A percentile compares a stretch with the other conserved stretches of the same genome.
These are phyloP conservation scores for Ustulina deusta DNA, from an alignment of 2,329 filamentous ascomycete genomes.

Conservation along the genomic window DNA sequence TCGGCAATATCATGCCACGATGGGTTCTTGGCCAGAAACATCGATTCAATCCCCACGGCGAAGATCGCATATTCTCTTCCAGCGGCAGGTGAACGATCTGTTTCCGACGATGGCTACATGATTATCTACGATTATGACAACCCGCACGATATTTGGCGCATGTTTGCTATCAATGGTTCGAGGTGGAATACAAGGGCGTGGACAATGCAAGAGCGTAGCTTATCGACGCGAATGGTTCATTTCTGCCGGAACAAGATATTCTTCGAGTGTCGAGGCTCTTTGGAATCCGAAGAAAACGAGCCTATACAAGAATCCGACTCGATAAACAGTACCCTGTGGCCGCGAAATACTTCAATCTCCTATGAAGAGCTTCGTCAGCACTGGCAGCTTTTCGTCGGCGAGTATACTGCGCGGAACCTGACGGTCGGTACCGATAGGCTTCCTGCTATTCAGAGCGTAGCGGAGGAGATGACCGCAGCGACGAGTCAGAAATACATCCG, in stretches of 20 bases:
- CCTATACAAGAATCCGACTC: constrained; percentile 31
- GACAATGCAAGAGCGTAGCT: constrained; percentile 42
- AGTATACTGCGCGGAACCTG: constrained; percentile 35
- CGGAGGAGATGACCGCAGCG: constrained; percentile 32
- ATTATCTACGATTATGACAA: constrained; percentile 29
- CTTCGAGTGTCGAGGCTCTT: constrained; percentile 37
- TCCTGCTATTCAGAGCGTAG: constrained; percentile 39
- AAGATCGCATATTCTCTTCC: constrained; percentile 34
- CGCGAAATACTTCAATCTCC: constrained; percentile 10
- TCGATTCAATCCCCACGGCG: constrained; percentile 16
- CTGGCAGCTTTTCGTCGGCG: constrained; percentile 35
- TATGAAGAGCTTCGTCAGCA: constrained; percentile 23
- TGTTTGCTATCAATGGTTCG: constrained; percentile 33
- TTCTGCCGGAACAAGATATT: constrained; percentile 41
- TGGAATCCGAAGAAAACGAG: constrained; percentile 39
- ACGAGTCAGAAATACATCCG: constrained; percentile 33
- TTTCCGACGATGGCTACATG: constrained; percentile 19
- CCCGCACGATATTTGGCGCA: constrained; percentile 25
- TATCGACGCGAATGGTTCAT: constrained; percentile 39
- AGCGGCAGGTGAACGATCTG: neutral
- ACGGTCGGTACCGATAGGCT: constrained; percentile 36
- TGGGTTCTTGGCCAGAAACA: constrained; percentile 31
- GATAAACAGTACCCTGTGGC: constrained; percentile 35
- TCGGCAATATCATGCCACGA: constrained; percentile 37
- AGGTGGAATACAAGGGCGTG: constrained; percentile 40